These are phyloP conservation scores for Taiozyma sp. DNA, from an alignment of 1,139 yeast species.

Conservation along the genomic window DNA sequence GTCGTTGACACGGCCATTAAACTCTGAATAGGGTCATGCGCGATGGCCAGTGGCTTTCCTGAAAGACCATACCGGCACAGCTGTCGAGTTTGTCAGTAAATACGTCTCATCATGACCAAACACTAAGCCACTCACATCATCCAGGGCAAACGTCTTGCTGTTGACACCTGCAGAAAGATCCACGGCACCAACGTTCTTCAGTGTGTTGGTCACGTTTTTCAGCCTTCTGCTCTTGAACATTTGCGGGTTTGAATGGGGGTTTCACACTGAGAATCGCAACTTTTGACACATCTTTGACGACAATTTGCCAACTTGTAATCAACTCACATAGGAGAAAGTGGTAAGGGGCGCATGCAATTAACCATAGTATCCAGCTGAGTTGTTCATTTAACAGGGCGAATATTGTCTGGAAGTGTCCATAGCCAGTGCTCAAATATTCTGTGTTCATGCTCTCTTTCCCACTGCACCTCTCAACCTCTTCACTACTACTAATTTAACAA, in stretches of 20 bases:
- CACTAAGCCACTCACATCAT: slow-evolving; percentile 25
- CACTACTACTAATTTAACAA: too few relatives aligned
- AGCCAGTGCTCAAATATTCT: too few relatives aligned
- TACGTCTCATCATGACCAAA: background rate
- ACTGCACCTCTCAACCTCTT: too few relatives aligned
- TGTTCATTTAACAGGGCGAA: too few relatives aligned
- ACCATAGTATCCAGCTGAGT: too few relatives aligned
- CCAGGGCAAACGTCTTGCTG: slow-evolving; percentile 34
- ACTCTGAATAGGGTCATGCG: slow-evolving; percentile 87
- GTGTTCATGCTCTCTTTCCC: too few relatives aligned
- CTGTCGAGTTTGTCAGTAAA: slow-evolving; percentile 19
- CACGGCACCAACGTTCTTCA: slow-evolving; percentile 34
- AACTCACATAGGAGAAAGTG: too few relatives aligned
- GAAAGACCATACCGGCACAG: slow-evolving; percentile 50
- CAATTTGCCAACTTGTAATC: too few relatives aligned
- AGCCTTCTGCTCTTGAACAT: slow-evolving; percentile 24
- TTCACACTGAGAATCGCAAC: too few relatives aligned
- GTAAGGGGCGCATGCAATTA: too few relatives aligned
- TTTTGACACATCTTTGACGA: background rate
- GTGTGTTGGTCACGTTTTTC: slow-evolving; percentile 48
- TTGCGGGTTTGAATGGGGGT: background rate
- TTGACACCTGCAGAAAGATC: slow-evolving; percentile 37
- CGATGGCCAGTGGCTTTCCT: slow-evolving; percentile 59
- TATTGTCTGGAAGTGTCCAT: too few relatives aligned
- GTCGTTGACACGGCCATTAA: slow-evolving; percentile 78